Percentiles rank a stretch among this genome's conserved stretches.
Evolutionary conservation across 495 filamentous ascomycete genomes (phyloP).

Genomic region (Beverwykella pulmonaria): DNA sequence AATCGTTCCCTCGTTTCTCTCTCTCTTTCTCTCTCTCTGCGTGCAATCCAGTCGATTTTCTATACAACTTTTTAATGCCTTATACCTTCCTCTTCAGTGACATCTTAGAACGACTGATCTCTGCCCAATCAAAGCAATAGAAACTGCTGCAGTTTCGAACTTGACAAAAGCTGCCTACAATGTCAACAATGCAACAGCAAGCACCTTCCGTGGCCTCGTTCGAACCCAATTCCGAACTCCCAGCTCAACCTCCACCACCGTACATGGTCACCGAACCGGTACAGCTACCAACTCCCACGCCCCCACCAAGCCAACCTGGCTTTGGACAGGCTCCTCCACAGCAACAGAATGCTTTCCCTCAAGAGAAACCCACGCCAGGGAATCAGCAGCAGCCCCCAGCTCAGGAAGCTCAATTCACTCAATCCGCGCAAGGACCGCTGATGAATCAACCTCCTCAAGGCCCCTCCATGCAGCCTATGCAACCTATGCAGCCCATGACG

Average conservation of each 20-base stretch:
- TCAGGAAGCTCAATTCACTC: constrained; percentile 16
- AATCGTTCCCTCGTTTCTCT: not conserved
- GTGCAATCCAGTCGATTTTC: not conserved
- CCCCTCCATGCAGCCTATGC: constrained; percentile 9
- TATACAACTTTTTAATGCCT: not conserved
- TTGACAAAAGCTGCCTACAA: not conserved
- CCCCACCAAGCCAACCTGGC: constrained; percentile 2
- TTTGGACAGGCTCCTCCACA: constrained; percentile 13
- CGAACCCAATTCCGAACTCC: constrained; percentile 11
- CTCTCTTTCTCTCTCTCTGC: constrained; percentile 7
- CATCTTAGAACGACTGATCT: too few species aligned
- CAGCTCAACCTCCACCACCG: constrained; percentile 27
- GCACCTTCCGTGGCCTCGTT: constrained; percentile 14
- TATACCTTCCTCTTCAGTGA: too few species aligned
- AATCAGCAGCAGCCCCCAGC: constrained; percentile 21
- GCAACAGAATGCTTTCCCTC: constrained; percentile 20
- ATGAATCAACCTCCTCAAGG: constrained; percentile 2
- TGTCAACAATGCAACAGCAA: constrained; percentile 21
- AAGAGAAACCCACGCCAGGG: constrained; percentile 3
- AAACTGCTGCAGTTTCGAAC: not conserved
- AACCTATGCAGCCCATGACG: constrained; percentile 12
- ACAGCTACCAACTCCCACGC: constrained; percentile 16
- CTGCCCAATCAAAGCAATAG: not conserved
- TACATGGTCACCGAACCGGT: constrained; percentile 18
- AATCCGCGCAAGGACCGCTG: constrained; percentile 19